Evolutionary conservation across 306 rosid species (phyloP).

Genomic region (Malus sieversii): DNA sequence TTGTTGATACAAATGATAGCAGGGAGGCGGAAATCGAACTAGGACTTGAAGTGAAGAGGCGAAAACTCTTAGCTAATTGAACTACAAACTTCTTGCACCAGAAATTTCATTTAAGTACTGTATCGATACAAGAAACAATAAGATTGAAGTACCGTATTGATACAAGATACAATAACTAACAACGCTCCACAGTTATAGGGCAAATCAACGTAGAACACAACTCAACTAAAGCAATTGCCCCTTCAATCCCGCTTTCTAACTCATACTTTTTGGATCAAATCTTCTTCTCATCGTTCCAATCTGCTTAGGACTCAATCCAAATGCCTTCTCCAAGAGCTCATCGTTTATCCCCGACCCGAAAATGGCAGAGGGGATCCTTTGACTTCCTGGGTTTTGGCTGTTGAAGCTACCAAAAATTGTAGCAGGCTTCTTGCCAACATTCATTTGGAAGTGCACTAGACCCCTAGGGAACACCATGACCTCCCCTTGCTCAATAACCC

Average conservation of each 20-base stretch:
- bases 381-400: constrained; percentile 78
- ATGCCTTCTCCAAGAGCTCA: constrained; percentile 72
- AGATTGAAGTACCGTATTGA: no score
- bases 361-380: constrained; percentile 63
- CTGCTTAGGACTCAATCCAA: constrained; percentile 74
- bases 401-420: constrained; percentile 79
- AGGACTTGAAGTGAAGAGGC: not conserved
- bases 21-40: not conserved
- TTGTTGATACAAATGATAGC: not conserved
- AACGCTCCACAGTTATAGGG: not conserved
- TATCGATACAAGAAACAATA: no score
- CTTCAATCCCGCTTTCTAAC: constrained; percentile 13
- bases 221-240: not conserved
- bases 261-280: constrained; percentile 44
- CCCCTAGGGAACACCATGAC: constrained; percentile 89
- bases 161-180: not conserved
- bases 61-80: not conserved
- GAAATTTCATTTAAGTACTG: not conserved
- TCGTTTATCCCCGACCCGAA: constrained; percentile 80
- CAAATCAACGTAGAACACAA: not conserved
- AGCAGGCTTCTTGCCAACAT: constrained; percentile 61
- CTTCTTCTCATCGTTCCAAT: constrained; percentile 62
- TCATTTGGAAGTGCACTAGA: constrained; percentile 76
- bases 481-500: constrained; percentile 63
- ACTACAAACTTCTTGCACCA: not conserved